Conservation (phyloP, 129 eudicot genomes). For the Escallonia herrerae region DNA sequence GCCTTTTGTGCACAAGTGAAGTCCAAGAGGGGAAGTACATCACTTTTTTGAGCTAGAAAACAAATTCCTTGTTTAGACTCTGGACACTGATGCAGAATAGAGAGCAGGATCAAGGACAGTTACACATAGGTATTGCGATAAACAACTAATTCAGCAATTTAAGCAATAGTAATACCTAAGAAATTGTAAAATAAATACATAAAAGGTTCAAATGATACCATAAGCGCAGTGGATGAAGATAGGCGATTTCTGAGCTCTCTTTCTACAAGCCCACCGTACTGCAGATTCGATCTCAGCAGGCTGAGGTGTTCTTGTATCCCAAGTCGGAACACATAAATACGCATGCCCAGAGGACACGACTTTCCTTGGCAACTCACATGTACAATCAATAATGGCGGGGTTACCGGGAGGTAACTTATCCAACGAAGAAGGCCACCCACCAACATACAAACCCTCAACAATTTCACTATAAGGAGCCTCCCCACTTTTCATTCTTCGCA, state of each 20-base stretch:
- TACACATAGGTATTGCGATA: background rate
- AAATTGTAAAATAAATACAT: background rate
- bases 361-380: conserved; percentile 84
- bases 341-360: conserved; percentile 35
- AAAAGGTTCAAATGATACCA: conserved; percentile 38
- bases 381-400: conserved; percentile 80
- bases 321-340: conserved; percentile 76
- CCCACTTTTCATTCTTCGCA: conserved; percentile 47
- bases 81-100: background rate
- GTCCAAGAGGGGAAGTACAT: no score
- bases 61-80: background rate
- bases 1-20: no score
- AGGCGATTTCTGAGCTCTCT: conserved; percentile 52
- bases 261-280: conserved; percentile 71
- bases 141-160: background rate
- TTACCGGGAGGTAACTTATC: conserved; percentile 79
- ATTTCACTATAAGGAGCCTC: conserved; percentile 67
- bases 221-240: conserved; percentile 84
- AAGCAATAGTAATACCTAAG: background rate
- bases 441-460: conserved; percentile 65
- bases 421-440: conserved; percentile 75
- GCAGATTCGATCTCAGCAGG: conserved; percentile 74
- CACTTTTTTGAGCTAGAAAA: no score
- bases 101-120: background rate
- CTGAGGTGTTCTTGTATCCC: conserved; percentile 83